These are phyloP conservation scores for Artomyces pyxidatus DNA, from an alignment of 768 basidiomycete genomes.

Conservation along the genomic window DNA sequence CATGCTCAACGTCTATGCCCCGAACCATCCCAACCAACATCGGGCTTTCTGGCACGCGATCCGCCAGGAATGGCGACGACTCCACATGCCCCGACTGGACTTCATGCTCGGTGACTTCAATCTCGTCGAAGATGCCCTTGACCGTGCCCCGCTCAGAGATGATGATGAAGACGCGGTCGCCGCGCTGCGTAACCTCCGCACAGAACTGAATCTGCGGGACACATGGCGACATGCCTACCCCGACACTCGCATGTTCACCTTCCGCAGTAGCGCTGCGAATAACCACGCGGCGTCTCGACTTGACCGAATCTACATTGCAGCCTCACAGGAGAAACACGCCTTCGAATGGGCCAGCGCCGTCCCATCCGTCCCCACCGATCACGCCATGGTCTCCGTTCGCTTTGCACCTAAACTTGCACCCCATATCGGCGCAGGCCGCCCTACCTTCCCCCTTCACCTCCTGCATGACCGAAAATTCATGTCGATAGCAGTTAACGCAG, in stretches of 20 bases:
- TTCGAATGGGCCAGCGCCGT: not conserved
- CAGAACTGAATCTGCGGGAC: not conserved
- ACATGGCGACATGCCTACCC: constrained; percentile 3
- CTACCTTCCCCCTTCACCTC: not conserved
- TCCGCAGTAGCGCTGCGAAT: not conserved
- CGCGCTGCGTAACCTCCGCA: not conserved
- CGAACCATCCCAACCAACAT: not conserved
- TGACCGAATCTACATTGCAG: not conserved
- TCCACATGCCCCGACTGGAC: constrained; percentile 17
- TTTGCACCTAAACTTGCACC: not conserved
- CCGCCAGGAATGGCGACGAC: no score
- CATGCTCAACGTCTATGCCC: constrained; percentile 19
- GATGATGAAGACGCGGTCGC: constrained; percentile 13
- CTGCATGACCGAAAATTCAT: constrained; percentile 16
- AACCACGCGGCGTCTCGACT: not conserved
- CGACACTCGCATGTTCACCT: not conserved
- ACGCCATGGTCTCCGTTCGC: not conserved
- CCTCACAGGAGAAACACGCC: not conserved
- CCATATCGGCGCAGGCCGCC: not conserved
- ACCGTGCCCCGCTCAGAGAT: constrained; percentile 22
- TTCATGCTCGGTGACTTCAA: constrained; percentile 36
- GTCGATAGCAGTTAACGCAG: no score
- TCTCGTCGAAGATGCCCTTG: constrained; percentile 30
- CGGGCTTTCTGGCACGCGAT: constrained; percentile 10
- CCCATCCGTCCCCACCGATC: not conserved